Evolutionary conservation across 306 rosid genomes (phyloP).

Genomic region (Vigna radiata): DNA sequence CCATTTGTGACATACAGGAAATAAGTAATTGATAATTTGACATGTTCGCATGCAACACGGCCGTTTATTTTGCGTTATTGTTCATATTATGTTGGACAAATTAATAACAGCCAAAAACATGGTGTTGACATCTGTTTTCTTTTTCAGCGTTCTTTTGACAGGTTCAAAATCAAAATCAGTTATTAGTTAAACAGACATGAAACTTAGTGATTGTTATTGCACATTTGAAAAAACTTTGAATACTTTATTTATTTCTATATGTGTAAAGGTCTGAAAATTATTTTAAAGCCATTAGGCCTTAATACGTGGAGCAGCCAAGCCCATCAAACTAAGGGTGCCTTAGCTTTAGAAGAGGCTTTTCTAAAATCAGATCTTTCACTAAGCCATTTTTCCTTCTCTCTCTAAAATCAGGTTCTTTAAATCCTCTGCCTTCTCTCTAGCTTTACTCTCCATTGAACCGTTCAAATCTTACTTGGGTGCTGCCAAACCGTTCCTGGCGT

Average conservation of each 20-base stretch:
- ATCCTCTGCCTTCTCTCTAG: too few species aligned
- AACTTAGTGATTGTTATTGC: not conserved
- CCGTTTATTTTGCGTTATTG: not conserved
- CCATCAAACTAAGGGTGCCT: too few species aligned
- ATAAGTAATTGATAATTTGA: not conserved
- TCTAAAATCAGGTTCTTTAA: too few species aligned
- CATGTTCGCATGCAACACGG: not conserved
- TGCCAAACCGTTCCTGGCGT: too few species aligned
- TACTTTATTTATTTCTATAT: not conserved
- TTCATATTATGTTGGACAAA: slow-evolving; percentile 1
- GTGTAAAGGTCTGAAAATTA: too few species aligned
- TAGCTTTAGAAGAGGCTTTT: too few species aligned
- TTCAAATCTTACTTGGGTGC: too few species aligned
- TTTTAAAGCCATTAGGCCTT: too few species aligned
- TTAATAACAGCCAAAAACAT: not conserved
- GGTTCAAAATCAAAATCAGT: not conserved
- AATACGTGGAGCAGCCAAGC: too few species aligned
- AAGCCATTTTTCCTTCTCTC: too few species aligned
- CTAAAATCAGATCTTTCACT: too few species aligned
- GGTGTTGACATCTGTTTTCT: not conserved
- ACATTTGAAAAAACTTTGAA: not conserved
- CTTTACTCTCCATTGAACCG: too few species aligned
- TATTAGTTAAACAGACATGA: not conserved
- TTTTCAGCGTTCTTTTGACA: not conserved
- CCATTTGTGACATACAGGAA: not conserved